Evolutionary conservation across 2,329 filamentous ascomycete genomes (phyloP).

Genomic region (Botryotinia convoluta): DNA sequence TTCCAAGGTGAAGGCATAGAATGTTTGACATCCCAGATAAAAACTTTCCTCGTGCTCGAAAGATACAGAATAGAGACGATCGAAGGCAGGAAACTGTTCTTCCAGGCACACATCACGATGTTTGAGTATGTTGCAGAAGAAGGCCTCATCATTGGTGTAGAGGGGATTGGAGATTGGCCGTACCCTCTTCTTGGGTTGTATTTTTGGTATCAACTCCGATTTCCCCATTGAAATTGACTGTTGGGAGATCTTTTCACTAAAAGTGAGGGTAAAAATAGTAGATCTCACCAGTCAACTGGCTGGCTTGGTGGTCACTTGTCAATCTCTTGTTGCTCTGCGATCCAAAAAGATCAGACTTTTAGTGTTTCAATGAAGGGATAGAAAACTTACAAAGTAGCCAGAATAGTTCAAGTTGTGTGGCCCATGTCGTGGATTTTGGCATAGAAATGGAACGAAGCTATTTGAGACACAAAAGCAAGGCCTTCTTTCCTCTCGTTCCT

Average conservation of each 20-base stretch:
- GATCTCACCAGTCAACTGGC: background rate
- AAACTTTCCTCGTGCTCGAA: conserved; percentile 8
- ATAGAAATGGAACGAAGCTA: background rate
- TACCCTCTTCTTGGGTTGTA: conserved; percentile 4
- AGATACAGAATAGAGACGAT: background rate
- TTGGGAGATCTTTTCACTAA: background rate
- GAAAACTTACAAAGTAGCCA: background rate
- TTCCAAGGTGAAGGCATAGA: conserved; percentile 11
- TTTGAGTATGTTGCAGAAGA: conserved; percentile 8
- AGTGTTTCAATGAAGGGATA: background rate
- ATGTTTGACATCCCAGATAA: conserved; percentile 1
- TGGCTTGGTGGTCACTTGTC: background rate
- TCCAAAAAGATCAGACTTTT: background rate
- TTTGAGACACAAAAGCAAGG: background rate
- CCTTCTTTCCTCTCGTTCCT: background rate
- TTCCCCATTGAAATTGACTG: conserved; percentile 3
- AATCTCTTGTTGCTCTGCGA: background rate
- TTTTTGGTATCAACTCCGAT: background rate
- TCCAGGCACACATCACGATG: background rate
- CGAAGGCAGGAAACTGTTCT: background rate
- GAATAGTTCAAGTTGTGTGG: background rate
- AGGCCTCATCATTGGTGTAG: background rate
- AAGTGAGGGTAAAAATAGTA: background rate
- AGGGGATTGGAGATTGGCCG: conserved; percentile 18
- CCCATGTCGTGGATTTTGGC: background rate